phyloP scores from a whole-genome alignment of 352 stramenopile species.

The Poterioochromonas sp. region DNA sequence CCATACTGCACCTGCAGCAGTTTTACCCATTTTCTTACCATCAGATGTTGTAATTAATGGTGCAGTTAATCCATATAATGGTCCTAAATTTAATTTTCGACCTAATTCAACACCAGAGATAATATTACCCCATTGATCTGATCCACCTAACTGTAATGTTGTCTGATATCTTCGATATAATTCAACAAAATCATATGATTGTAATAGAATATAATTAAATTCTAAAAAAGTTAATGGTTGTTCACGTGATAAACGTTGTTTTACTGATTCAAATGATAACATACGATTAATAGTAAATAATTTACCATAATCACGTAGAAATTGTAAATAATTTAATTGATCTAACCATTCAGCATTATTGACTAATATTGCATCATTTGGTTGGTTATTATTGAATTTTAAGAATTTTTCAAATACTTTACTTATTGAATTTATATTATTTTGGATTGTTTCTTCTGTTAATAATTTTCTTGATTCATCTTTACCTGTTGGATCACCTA shows the following conservation, averaged over 20 bases:
- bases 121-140: conserved; percentile 99
- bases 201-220: conserved; percentile 99
- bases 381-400: conserved; percentile 63
- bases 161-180: conserved; percentile 75
- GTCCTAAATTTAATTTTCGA: conserved; percentile 60
- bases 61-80: conserved; percentile 84
- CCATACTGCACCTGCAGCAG: conserved; percentile 92
- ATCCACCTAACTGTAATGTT: conserved; percentile 90
- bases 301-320: conserved; percentile 90
- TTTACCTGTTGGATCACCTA: conserved; percentile 97
- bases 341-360: conserved; percentile 98
- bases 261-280: conserved; percentile 93
- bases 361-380: conserved; percentile 81
- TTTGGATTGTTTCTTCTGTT: conserved; percentile 76
- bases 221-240: conserved; percentile 95
- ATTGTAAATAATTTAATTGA: conserved; percentile 84
- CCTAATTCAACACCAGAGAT: conserved; percentile 89
- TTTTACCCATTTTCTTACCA: conserved; percentile 99
- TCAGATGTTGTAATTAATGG: conserved; percentile 89
- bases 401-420: conserved; percentile 78
- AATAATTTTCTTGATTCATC: conserved; percentile 89
- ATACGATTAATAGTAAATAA: conserved; percentile 98
- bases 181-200: conserved; percentile 98
- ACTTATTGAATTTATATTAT: conserved; percentile 68
- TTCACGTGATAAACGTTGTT: conserved; percentile 84